Evolutionary conservation across 257 asterid genomes (phyloP).

Genomic region (Solanum pinnatisectum): DNA sequence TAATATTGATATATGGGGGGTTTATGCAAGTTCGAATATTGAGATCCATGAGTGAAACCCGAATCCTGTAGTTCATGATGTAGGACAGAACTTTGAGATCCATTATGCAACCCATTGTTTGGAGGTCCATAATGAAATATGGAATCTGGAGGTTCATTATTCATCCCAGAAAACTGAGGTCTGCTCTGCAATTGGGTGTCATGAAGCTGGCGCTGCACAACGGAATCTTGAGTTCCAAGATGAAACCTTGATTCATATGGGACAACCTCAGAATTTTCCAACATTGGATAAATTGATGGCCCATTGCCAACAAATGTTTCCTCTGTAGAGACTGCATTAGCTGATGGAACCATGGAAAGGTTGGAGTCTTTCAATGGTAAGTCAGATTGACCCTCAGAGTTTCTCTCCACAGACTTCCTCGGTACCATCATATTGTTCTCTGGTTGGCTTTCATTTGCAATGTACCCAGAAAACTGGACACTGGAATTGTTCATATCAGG

Average conservation of each 20-base stretch:
- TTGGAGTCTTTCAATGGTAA: conserved; percentile 22
- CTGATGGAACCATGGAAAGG: conserved; percentile 25
- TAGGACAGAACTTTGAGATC: background rate
- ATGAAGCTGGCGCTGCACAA: conserved; percentile 9
- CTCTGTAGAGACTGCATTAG: conserved; percentile 13
- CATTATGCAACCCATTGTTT: background rate
- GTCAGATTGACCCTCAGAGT: conserved; percentile 14
- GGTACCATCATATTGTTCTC: conserved; percentile 13
- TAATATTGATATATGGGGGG: conserved; percentile 19
- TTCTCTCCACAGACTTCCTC: conserved; percentile 14
- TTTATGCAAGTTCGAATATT: conserved; percentile 25
- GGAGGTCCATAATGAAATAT: conserved; percentile 3
- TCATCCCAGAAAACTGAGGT: conserved; percentile 13
- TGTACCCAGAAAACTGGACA: conserved; percentile 9
- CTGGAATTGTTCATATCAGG: conserved; percentile 26
- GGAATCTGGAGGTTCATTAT: conserved; percentile 4
- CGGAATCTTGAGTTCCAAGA: conserved; percentile 13
- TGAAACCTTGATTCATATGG: conserved; percentile 18
- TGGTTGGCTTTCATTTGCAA: conserved; percentile 18
- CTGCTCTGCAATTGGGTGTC: conserved; percentile 16
- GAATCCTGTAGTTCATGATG: background rate
- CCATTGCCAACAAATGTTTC: conserved; percentile 3
- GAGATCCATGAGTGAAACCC: conserved; percentile 9
- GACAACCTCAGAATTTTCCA: conserved; percentile 19
- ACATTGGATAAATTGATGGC: conserved; percentile 14